Base-by-base conservation (phyloP, 768 basidiomycete genomes). In the Boletellus ananas region DNA sequence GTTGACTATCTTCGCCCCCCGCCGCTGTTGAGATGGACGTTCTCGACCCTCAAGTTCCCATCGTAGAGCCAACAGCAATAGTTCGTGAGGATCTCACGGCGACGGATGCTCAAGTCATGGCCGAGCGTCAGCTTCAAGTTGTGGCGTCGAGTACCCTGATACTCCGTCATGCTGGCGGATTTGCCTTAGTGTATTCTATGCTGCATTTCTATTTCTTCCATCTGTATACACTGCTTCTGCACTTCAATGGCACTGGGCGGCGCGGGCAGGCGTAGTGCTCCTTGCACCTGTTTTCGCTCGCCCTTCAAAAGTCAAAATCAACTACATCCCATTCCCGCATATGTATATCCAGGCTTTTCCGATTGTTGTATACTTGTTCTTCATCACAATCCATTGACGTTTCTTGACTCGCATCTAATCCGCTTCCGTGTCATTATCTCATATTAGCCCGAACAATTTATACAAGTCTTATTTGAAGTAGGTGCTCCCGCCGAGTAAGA, bases 201-300 rank as follows among this genome's bases (percentile, higher is more conserved):
- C 68, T 75, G 53, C 71, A 70, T 63, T 58, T 76, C 56, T 76
- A 74, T 58, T 63, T 74, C 56, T 56, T 73, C 48, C 69, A 76
- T 58, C 58, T 76, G 65, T 76, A 76, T 60, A 65, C 70, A 50
- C 44, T 76, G 52, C 57, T 75, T 43, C 55, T 72, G 56, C 70
- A 71, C 58, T 58, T 73, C 59, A 64, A 64, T 34, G 60, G 64
- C 55, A 43, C 50, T 33, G 57, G 59, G 51, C 57, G 58, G 52
- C 66, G 58, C 44, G 68, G 45, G 58, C 62, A 67, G 62, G 52
- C 52, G 21, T 70, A 66, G 57, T 27, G 29, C 45, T n/a, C 36
- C 36, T 46, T 21, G 20, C 50, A 60, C 46, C 35, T 37, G 29
- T 21, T 47, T 25, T 51, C 43, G 48, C 46, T 43, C 34, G 34